Conservation (phyloP, 1,284 basidiomycete species). For the Puccinia hordei region DNA sequence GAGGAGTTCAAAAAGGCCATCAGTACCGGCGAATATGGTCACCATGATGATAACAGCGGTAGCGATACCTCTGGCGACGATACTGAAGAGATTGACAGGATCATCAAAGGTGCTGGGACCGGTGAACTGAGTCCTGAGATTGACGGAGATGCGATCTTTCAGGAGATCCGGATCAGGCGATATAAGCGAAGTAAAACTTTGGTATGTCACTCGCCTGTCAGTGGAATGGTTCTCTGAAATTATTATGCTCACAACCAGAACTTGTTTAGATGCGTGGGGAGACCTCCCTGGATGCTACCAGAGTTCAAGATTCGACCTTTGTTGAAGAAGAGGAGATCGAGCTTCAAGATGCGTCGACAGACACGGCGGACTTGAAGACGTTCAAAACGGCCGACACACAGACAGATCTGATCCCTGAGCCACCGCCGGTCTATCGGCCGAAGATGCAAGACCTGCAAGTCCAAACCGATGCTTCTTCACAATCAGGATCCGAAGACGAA, state of each 20-base stretch:
- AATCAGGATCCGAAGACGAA: not conserved
- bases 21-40: not conserved
- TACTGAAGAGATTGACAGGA: not conserved
- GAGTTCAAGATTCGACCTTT: not conserved
- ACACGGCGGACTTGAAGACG: slow-evolving; percentile 7
- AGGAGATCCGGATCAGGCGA: slow-evolving; percentile 36
- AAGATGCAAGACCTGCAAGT: slow-evolving; percentile 43
- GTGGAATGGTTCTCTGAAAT: not conserved
- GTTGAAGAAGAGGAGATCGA: slow-evolving; percentile 21
- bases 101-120: not conserved
- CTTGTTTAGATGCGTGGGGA: not conserved
- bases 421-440: slow-evolving; percentile 46
- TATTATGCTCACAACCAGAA: not conserved
- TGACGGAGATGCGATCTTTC: slow-evolving; percentile 11
- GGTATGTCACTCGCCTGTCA: not conserved
- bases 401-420: slow-evolving; percentile 41
- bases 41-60: not conserved
- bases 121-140: not conserved
- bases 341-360: not conserved
- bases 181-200: not conserved
- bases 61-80: slow-evolving; percentile 17
- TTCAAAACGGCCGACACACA: slow-evolving; percentile 21
- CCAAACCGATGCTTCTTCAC: slow-evolving; percentile 18
- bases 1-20: slow-evolving; percentile 30
- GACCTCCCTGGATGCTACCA: not conserved